phyloP scores from a whole-genome alignment of 306 rosid genomes.

The Trichosanthes truncata region DNA sequence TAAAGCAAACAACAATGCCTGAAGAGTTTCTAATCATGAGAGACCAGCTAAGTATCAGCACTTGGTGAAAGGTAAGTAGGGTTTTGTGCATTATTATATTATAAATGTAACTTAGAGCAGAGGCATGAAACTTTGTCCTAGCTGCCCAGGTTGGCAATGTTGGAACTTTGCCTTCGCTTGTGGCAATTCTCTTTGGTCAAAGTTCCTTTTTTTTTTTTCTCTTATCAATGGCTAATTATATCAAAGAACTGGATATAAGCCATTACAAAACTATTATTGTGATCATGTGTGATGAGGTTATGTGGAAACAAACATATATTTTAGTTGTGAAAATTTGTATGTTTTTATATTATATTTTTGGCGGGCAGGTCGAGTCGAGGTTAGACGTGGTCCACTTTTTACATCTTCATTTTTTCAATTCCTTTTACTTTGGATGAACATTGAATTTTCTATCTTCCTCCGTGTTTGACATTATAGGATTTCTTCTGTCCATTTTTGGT shows the following conservation, averaged over 20 bases:
- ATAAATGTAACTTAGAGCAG: constrained; percentile 35
- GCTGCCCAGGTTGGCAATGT: constrained; percentile 99
- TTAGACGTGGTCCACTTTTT: background rate
- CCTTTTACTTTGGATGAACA: background rate
- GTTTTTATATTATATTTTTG: background rate
- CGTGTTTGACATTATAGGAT: background rate
- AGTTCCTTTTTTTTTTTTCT: background rate
- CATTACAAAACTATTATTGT: constrained; percentile 26
- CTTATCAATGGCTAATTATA: constrained; percentile 34
- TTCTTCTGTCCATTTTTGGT: background rate
- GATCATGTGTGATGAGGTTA: constrained; percentile 14
- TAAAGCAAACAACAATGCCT: constrained; percentile 57
- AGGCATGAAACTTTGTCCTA: constrained; percentile 55
- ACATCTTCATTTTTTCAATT: background rate
- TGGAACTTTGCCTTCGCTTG: constrained; percentile 84
- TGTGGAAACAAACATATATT: constrained; percentile 9
- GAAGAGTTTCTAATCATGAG: constrained; percentile 36
- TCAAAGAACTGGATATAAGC: constrained; percentile 35
- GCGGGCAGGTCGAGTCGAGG: background rate
- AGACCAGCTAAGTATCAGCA: constrained; percentile 26
- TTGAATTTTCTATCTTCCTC: background rate
- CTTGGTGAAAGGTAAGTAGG: constrained; percentile 13
- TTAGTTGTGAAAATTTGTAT: background rate
- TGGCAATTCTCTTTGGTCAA: constrained; percentile 80
- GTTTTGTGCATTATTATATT: constrained; percentile 37